A percentile compares a stretch with the other conserved stretches of the same genome.
Conservation (phyloP, 371 early-diverging fungal species). For the Rhizopus arrhizus region DNA sequence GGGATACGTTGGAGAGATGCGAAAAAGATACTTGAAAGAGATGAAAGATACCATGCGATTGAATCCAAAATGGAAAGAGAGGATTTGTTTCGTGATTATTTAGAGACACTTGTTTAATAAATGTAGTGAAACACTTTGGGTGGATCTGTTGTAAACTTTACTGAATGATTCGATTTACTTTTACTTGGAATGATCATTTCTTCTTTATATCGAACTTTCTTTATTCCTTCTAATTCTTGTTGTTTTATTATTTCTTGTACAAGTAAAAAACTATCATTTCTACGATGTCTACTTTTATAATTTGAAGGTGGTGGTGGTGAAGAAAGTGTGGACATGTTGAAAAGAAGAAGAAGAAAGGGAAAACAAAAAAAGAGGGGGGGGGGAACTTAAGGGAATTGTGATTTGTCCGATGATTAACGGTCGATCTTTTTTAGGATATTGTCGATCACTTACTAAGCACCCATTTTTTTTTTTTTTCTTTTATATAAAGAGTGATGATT, state of each 20-base stretch:
- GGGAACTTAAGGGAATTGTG: background rate
- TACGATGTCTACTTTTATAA: slow-evolving; percentile 25
- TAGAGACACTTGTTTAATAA: slow-evolving; percentile 39
- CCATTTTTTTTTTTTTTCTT: too few species aligned
- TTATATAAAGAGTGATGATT: too few species aligned
- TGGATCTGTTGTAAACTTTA: slow-evolving; percentile 44
- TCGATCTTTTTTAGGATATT: background rate
- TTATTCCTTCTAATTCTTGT: slow-evolving; percentile 23
- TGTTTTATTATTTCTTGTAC: slow-evolving; percentile 45
- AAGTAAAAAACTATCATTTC: slow-evolving; percentile 40
- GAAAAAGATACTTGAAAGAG: slow-evolving; percentile 57
- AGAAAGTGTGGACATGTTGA: slow-evolving; percentile 19
- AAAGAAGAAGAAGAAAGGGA: slow-evolving; percentile 8
- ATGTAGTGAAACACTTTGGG: slow-evolving; percentile 36
- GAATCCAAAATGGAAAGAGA: slow-evolving; percentile 58
- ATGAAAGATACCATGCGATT: slow-evolving; percentile 59
- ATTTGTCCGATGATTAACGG: background rate
- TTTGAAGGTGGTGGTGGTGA: slow-evolving; percentile 30
- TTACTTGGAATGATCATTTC: slow-evolving; percentile 18
- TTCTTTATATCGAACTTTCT: slow-evolving; percentile 22
- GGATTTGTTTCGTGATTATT: slow-evolving; percentile 64
- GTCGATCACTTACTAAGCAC: background rate
- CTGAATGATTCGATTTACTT: slow-evolving; percentile 36
- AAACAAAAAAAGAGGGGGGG: slow-evolving; percentile 1
- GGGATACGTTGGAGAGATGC: slow-evolving; percentile 64